Percentiles rank a stretch among this genome's conserved stretches.
Conservation (phyloP, 495 filamentous ascomycete genomes). For the Staphylotrichum longicolle region DNA sequence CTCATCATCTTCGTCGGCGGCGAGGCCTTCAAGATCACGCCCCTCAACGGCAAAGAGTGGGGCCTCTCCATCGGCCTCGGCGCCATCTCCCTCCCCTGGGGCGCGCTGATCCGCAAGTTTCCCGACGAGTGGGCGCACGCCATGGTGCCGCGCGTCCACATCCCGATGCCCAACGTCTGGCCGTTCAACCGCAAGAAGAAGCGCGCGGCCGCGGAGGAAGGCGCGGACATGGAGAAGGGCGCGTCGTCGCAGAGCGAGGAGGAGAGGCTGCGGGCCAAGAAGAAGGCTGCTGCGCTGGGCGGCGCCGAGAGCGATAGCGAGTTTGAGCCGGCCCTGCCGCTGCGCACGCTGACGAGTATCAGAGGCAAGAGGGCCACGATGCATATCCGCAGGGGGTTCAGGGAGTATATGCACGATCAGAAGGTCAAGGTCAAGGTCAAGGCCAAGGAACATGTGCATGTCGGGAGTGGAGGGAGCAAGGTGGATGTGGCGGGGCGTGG, state of each 20-base stretch:
- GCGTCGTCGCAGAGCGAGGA: background rate
- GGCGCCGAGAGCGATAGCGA: slow-evolving; percentile 13
- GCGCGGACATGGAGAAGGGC: background rate
- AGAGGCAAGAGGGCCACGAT: slow-evolving; percentile 26
- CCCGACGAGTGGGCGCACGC: slow-evolving; percentile 48
- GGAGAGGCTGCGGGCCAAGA: background rate
- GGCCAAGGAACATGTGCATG: background rate
- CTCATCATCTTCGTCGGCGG: slow-evolving; percentile 77
- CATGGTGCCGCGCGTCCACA: slow-evolving; percentile 22
- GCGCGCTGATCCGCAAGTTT: slow-evolving; percentile 60
- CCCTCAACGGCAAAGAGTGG: slow-evolving; percentile 64
- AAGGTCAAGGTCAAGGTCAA: slow-evolving; percentile 29
- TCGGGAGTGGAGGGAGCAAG: slow-evolving; percentile 5
- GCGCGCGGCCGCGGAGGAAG: background rate
- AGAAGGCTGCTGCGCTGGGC: background rate
- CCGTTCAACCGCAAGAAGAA: slow-evolving; percentile 11
- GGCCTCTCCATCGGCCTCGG: slow-evolving; percentile 69
- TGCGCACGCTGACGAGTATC: slow-evolving; percentile 27
- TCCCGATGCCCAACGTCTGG: slow-evolving; percentile 23
- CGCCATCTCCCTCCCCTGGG: slow-evolving; percentile 67
- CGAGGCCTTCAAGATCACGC: slow-evolving; percentile 65
- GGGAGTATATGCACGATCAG: slow-evolving; percentile 34
- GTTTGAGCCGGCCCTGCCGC: slow-evolving; percentile 16
- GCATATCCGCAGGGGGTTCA: slow-evolving; percentile 28
- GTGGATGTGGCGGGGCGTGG: background rate